Evolutionary conservation across 129 eudicot genomes (phyloP), one percentile per base, ranked within the genome.

Genomic region (Flaveria robusta): DNA sequence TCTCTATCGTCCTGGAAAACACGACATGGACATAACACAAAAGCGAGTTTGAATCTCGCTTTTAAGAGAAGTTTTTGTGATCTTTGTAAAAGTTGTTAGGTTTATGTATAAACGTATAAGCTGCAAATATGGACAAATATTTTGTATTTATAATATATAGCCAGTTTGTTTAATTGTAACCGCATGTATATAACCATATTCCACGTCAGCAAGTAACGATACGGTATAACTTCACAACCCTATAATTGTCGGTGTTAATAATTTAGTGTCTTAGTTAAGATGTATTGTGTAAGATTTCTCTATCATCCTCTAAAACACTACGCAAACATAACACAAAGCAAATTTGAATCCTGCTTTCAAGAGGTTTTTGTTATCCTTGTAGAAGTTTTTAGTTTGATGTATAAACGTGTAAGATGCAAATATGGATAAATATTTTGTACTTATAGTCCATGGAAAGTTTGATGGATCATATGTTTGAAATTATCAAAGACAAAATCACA

Each of bases 11-110:
- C 80, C 13, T 37, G 59, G 79, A 52, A 42, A 39, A 69, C 29
- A 58, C 50, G 4, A 20, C 72, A 19, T 37, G 18, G 4, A 39
- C 43, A 72, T 12, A 75, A 39, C 23, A 26, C 14, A 63, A 26
- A 62, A n/a, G 65, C 54, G 29, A 63, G 50, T 71, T 50, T 63
- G 7, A 37, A 70, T 74, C 19, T 60, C 9, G 68, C 3, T 1
- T 54, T 55, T 10, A 46, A 42, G 75, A 67, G 68, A n/a, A n/a
- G 37, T 77, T 77, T 55, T 69, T 10, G 18, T 49, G 15, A 31
- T 69, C 37, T 49, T 78, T 78, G 70, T 77, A 67, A 54, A 77
- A 54, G 56, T 16, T 34, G 71, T 51, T 47, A 39, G 79, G 72
- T 45, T 58, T 65, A 66, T 80, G 64, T 51, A 73, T 80, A 72